phyloP scores from a whole-genome alignment of 805 yeast species.

The Saccharomyces mikatae region DNA sequence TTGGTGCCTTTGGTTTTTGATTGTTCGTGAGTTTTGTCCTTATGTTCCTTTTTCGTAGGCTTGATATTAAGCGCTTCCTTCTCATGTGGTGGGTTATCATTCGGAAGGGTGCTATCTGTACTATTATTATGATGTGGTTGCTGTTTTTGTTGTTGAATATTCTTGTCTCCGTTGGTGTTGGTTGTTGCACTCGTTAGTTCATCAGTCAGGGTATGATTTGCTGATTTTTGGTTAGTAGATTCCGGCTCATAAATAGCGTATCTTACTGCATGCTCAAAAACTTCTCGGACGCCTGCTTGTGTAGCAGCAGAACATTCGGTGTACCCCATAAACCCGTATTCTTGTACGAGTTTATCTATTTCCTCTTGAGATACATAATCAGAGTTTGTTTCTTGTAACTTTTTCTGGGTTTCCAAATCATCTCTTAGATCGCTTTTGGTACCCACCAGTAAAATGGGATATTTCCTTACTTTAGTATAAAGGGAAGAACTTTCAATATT shows the following conservation, averaged over 20 bases:
- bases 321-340: constrained; percentile 63
- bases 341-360: constrained; percentile 60
- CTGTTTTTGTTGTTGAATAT: background rate
- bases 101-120: background rate
- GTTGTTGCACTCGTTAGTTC: background rate
- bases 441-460: constrained; percentile 65
- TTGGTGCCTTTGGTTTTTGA: constrained; percentile 1
- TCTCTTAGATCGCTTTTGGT: constrained; percentile 85
- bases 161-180: background rate
- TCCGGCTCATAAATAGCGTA: constrained; percentile 41
- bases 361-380: constrained; percentile 56
- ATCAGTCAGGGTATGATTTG: background rate
- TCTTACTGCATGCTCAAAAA: constrained; percentile 75
- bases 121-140: background rate
- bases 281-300: constrained; percentile 76
- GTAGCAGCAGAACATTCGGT: constrained; percentile 88
- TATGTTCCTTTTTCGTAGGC: constrained; percentile 1
- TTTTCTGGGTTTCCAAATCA: constrained; percentile 63
- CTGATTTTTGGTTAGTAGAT: constrained; percentile 5
- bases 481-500: constrained; percentile 38
- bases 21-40: background rate
- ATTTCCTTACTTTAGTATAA: constrained; percentile 12
- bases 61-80: background rate
- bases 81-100: background rate
- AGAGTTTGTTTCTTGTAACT: constrained; percentile 50